Evolutionary conservation across 2,329 filamentous ascomycete genomes (phyloP).

Genomic region (Dothistroma pini): DNA sequence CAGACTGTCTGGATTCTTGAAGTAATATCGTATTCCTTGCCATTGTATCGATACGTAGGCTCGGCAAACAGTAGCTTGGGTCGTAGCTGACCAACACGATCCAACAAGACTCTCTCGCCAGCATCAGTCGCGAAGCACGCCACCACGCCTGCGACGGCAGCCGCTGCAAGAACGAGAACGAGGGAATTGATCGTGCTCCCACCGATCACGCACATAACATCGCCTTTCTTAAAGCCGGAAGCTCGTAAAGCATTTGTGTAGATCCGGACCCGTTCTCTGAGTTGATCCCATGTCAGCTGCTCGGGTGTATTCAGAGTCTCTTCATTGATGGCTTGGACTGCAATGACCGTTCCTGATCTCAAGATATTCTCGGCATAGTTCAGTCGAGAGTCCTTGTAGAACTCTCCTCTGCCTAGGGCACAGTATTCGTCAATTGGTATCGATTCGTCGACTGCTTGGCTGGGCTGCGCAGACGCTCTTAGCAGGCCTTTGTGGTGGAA

Average conservation of each 20-base stretch:
- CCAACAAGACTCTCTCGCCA: slow-evolving; percentile 1
- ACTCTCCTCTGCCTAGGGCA: background rate
- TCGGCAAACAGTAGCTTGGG: slow-evolving; percentile 2
- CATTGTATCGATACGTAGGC: slow-evolving; percentile 2
- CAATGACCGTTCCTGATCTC: background rate
- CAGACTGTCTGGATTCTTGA: background rate
- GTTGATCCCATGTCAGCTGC: background rate
- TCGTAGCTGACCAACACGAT: slow-evolving; percentile 1
- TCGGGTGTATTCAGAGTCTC: background rate
- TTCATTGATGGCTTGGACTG: slow-evolving; percentile 7
- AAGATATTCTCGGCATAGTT: slow-evolving; percentile 3
- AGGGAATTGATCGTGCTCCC: background rate
- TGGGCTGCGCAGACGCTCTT: slow-evolving; percentile 10
- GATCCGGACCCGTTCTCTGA: background rate
- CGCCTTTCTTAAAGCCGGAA: background rate
- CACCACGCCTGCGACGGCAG: background rate
- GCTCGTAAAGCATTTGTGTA: background rate
- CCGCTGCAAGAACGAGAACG: background rate
- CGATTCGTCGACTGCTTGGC: slow-evolving; percentile 7
- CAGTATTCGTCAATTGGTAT: slow-evolving; percentile 5
- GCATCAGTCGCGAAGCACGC: slow-evolving; percentile 5
- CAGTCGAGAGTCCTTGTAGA: background rate
- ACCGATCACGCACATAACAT: slow-evolving; percentile 3
- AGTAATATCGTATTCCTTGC: slow-evolving; percentile 1
- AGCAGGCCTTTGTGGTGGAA: background rate